These are phyloP conservation scores for Amylostereum chailletii DNA, from an alignment of 1,284 basidiomycete species.

Conservation along the genomic window DNA sequence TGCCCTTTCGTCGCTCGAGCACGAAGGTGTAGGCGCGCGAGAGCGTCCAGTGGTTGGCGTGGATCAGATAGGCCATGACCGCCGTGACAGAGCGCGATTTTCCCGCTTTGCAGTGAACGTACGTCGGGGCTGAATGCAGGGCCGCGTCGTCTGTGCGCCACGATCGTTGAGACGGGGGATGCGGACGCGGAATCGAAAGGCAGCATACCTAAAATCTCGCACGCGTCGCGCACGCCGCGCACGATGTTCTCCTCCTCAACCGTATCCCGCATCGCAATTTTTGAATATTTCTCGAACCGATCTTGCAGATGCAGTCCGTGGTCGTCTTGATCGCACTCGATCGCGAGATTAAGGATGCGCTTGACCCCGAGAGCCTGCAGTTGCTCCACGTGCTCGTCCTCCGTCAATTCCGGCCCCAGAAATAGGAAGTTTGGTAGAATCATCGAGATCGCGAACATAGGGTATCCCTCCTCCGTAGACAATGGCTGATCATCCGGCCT, in stretches of 20 bases:
- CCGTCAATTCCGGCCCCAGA: slow-evolving; percentile 83
- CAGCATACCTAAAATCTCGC: slow-evolving; percentile 73
- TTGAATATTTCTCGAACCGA: slow-evolving; percentile 75
- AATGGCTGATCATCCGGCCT: slow-evolving; percentile 47
- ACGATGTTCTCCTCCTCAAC: slow-evolving; percentile 91
- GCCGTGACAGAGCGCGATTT: slow-evolving; percentile 95
- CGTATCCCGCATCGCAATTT: slow-evolving; percentile 89
- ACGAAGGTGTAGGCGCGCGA: slow-evolving; percentile 88
- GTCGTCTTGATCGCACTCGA: slow-evolving; percentile 77
- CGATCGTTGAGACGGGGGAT: background rate
- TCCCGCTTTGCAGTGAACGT: slow-evolving; percentile 95
- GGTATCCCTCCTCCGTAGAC: slow-evolving; percentile 46
- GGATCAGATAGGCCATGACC: slow-evolving; percentile 95
- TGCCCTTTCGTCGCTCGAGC: slow-evolving; percentile 80
- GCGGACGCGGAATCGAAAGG: slow-evolving; percentile 1
- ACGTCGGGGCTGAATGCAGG: slow-evolving; percentile 80
- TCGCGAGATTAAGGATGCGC: slow-evolving; percentile 85
- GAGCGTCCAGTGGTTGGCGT: slow-evolving; percentile 92
- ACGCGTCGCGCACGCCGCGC: slow-evolving; percentile 77
- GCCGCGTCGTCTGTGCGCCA: slow-evolving; percentile 73
- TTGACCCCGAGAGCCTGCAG: slow-evolving; percentile 73
- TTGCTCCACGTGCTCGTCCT: slow-evolving; percentile 64
- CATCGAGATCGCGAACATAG: slow-evolving; percentile 70
- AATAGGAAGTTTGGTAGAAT: slow-evolving; percentile 89
- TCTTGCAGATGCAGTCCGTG: slow-evolving; percentile 58